Percentiles rank a stretch among this genome's conserved stretches.
Conservation (phyloP, 2,329 filamentous ascomycete species). For the Neophaeococcomyces mojaviensis region DNA sequence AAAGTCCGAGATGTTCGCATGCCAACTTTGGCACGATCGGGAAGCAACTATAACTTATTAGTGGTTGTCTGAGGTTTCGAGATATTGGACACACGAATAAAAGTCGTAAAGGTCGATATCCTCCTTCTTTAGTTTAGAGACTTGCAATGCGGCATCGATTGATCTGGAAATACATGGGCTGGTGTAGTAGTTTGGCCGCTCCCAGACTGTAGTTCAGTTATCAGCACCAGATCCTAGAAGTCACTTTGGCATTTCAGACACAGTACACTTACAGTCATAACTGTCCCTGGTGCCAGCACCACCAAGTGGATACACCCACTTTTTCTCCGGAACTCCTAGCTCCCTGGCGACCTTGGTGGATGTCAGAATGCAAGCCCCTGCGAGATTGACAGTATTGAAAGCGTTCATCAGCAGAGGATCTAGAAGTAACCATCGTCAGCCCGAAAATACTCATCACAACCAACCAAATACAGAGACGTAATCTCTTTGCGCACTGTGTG, state of each 20-base stretch:
- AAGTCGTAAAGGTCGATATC: slow-evolving; percentile 57
- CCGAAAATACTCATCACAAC: too few relatives aligned
- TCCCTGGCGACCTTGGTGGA: slow-evolving; percentile 47
- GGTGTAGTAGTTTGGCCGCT: slow-evolving; percentile 50
- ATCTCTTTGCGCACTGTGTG: too few relatives aligned
- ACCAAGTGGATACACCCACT: slow-evolving; percentile 58
- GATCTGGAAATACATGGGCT: slow-evolving; percentile 53
- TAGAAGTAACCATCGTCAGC: slow-evolving; percentile 33
- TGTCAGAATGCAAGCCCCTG: slow-evolving; percentile 54
- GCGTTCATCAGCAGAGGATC: slow-evolving; percentile 65
- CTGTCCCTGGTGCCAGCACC: slow-evolving; percentile 56
- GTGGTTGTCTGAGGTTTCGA: not conserved
- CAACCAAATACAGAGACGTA: too few relatives aligned
- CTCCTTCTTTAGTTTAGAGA: slow-evolving; percentile 40
- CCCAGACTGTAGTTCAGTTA: slow-evolving; percentile 47
- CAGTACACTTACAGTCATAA: slow-evolving; percentile 40
- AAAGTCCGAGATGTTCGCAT: slow-evolving; percentile 51
- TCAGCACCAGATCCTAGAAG: too few relatives aligned
- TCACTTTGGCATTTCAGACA: too few relatives aligned
- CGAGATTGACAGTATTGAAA: slow-evolving; percentile 61
- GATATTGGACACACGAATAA: slow-evolving; percentile 46
- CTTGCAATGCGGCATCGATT: slow-evolving; percentile 46
- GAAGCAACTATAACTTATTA: slow-evolving; percentile 47
- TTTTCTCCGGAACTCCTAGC: slow-evolving; percentile 47
- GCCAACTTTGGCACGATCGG: slow-evolving; percentile 63